Evolutionary conservation across 2,329 filamentous ascomycete species (phyloP), one percentile per base, ranked within the genome.

Genomic region (Myriosclerotinia curreyana): DNA sequence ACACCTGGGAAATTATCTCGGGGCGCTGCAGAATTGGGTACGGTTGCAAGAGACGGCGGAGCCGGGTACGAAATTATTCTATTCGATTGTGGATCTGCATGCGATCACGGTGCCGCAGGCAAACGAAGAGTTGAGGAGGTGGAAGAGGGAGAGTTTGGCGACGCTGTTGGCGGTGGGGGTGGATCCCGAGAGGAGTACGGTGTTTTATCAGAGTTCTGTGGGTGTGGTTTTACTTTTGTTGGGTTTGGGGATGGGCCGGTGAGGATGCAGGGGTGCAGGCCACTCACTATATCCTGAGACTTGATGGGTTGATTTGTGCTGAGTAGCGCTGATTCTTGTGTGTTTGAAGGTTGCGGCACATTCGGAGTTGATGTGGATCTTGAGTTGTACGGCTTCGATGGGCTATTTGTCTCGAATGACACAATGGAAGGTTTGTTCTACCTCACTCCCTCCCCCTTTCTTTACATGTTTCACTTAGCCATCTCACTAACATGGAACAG

Each of bases 361-460:
- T 77, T 80, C 90, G 5, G 93, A 98, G 76, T 82, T 99, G 68
- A 96, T 96, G 90, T 99, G 95, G 95, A 92, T 98, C 73, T 79
- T 99, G 67, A 94, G 91, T 74, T 97, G 93, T 69, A 90, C 90
- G 60, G 91, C 95, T 31, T 94, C 91, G 6, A 92, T 95, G 76
- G 95, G 95, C 48, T 96, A 96, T 77, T 80, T 99, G n/a, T 89
- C 89, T 12, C 83, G 95, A n/a, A 99, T 99, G 95, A 98, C 95
- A 36, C 95, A 98, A 77, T 99, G 95, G 93, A 99, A 99, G 86
- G 92, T 91, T 73, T 69, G 73, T 66, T 49, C 20, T 31, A 42
- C 40, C 5, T 49, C 22, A 9, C 42, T 22, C 3, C 11, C 52
- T 11, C 42, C 25, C 3, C 11, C 52, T 11, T 28, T n/a, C 22